These are phyloP conservation scores for Auriscalpium orientale DNA, from an alignment of 768 basidiomycete species.

Conservation along the genomic window DNA sequence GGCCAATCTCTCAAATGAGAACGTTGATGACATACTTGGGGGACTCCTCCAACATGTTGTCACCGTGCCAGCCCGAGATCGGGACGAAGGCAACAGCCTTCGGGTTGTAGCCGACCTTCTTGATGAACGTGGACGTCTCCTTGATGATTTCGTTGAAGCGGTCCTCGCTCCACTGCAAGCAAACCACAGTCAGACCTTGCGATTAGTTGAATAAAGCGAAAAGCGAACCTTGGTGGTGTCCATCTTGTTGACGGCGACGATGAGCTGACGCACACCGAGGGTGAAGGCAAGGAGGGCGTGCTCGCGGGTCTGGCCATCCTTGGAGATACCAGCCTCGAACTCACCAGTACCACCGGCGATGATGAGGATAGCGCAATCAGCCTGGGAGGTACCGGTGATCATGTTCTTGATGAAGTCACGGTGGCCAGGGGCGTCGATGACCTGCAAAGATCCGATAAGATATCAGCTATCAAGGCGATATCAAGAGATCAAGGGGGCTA, in stretches of 20 bases:
- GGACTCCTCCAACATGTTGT: constrained; percentile 99
- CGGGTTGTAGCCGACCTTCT: constrained; percentile 99
- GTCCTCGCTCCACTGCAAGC: constrained; percentile 90
- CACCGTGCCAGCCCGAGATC: constrained; percentile 99
- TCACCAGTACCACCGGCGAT: constrained; percentile 99
- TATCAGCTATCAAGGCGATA: constrained; percentile 6
- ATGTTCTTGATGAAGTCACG: constrained; percentile 99
- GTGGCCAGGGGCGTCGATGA: constrained; percentile 99
- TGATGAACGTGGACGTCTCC: constrained; percentile 96
- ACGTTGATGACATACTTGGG: constrained; percentile 53
- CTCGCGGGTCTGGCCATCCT: constrained; percentile 99
- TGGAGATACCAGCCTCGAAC: constrained; percentile 99
- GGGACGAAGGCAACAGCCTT: constrained; percentile 97
- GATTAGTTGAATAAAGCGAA: not conserved
- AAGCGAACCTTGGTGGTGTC: constrained; percentile 83
- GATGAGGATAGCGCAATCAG: constrained; percentile 99
- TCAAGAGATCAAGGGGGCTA: not conserved
- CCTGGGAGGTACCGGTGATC: constrained; percentile 99
- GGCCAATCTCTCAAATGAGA: not conserved
- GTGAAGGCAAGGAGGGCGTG: constrained; percentile 99
- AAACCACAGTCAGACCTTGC: no score
- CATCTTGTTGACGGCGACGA: constrained; percentile 99
- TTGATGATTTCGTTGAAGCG: constrained; percentile 99
- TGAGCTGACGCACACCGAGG: constrained; percentile 99
- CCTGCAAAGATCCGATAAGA: constrained; percentile 28